These are phyloP conservation scores for Pueraria montana DNA, from an alignment of 306 rosid species.

Conservation along the genomic window DNA sequence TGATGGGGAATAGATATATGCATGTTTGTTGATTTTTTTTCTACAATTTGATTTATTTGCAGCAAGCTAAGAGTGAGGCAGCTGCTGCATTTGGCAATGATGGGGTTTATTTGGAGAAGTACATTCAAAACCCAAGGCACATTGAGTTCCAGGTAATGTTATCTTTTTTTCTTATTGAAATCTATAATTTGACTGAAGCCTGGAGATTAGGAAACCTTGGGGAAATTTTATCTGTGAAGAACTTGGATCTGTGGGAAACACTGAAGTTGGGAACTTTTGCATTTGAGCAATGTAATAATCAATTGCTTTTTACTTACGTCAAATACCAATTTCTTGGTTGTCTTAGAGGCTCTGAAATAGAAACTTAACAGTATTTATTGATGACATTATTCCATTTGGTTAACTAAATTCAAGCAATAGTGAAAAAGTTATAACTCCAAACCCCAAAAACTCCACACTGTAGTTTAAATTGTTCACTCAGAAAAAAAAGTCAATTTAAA, in stretches of 20 bases:
- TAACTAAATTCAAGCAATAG: constrained; percentile 17
- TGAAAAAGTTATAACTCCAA: neutral
- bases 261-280: constrained; percentile 24
- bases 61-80: constrained; percentile 99
- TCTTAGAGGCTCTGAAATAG: constrained; percentile 35
- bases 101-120: constrained; percentile 98
- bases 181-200: constrained; percentile 37
- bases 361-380: neutral
- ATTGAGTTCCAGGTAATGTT: constrained; percentile 94
- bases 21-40: constrained; percentile 38
- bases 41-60: constrained; percentile 52
- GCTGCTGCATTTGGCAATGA: constrained; percentile 99
- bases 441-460: neutral
- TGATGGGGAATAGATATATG: constrained; percentile 31
- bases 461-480: constrained; percentile 1
- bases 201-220: constrained; percentile 12
- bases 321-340: constrained; percentile 14
- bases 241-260: constrained; percentile 16
- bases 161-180: constrained; percentile 15
- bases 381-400: constrained; percentile 31
- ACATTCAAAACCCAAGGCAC: constrained; percentile 95
- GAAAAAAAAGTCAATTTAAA: neutral
- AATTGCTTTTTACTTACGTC: constrained; percentile 6
- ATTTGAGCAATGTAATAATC: constrained; percentile 24
- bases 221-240: constrained; percentile 18